phyloP scores from a whole-genome alignment of 2,329 filamentous ascomycete genomes.

The Ceratocystis albifundus region DNA sequence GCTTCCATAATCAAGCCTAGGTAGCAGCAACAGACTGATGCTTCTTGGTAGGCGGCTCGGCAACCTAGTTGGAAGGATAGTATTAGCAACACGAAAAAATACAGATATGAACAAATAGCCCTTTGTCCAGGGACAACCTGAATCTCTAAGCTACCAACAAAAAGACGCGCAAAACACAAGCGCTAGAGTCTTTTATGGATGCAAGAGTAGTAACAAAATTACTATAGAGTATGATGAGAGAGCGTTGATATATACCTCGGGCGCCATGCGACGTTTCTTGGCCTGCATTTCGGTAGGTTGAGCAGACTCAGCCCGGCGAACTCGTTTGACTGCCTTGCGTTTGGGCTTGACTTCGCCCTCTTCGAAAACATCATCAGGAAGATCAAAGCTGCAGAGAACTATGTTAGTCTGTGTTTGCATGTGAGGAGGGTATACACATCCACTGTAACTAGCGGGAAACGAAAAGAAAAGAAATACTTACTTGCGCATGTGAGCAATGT shows the following conservation, averaged over 20 bases:
- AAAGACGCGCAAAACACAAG: neutral
- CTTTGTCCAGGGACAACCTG: neutral
- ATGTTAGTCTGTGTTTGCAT: conserved; percentile 8
- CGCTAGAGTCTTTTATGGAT: neutral
- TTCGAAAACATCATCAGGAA: conserved; percentile 83
- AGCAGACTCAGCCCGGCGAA: conserved; percentile 27
- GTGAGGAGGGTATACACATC: neutral
- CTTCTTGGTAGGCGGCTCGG: neutral
- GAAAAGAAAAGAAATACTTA: conserved; percentile 36
- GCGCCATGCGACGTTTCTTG: conserved; percentile 40
- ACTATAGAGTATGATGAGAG: neutral
- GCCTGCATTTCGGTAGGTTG: conserved; percentile 32
- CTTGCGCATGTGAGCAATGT: conserved; percentile 77
- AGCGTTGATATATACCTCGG: conserved; percentile 34
- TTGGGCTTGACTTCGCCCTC: conserved; percentile 63
- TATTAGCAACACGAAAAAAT: too few species aligned
- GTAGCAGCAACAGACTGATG: conserved; percentile 8
- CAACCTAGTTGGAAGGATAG: neutral
- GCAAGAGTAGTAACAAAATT: neutral
- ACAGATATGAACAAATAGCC: neutral
- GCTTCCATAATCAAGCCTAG: neutral
- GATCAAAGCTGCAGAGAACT: conserved; percentile 52
- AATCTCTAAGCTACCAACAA: neutral
- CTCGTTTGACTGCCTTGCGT: conserved; percentile 39
- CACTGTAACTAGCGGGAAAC: neutral